Base-by-base conservation (phyloP, 2,329 filamentous ascomycete species). In the Trichoderma pleuroti region DNA sequence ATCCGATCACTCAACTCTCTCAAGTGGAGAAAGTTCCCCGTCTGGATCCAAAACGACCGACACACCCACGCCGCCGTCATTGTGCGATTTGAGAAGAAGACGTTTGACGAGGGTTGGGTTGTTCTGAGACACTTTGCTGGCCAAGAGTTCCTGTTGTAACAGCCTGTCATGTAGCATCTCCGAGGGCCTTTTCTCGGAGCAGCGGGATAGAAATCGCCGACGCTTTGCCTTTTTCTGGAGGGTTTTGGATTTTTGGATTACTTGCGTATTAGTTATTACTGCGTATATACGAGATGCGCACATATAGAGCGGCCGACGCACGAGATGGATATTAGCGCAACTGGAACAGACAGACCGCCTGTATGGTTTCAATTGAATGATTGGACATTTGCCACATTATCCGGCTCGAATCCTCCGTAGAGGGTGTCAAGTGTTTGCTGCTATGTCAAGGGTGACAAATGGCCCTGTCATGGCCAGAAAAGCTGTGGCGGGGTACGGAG, bases 21-120 rank as follows among this genome's bases (percentile, higher is more conserved):
- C 2, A 84, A 86, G 5, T 91, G 88, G 86, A 84, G 85, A 61
- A 92, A 91, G 78, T 90, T 88, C 74, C 88, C 86, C 1, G 88
- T 94, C 4, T 90, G 91, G 81, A 94, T 96, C 49, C 91, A 92
- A 73, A 92, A 94, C 7, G 86, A 89, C 68, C 82, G 85, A n/a
- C 93, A 97, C 78, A 93, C 88, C 72, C 95, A 98, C 80, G 95
- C 94, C 0, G 94, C 94, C 4, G 97, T 98, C 61, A 93, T 98
- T 73, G 90, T 97, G 42, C 87, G 95, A 46, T 88, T 85, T 71
- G 88, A 91, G 49, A 90, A 88, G 77, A 83, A 86, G 65, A 82
- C 80, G 0, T 97, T 94, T 75, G 84, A 86, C 2, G 94, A 98
- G 80, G 95, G 95, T 0, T 88, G 86, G 76, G 79, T 92, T 14